These are phyloP conservation scores for Schizothecium vesticola DNA, from an alignment of 495 filamentous ascomycete genomes.

Conservation along the genomic window DNA sequence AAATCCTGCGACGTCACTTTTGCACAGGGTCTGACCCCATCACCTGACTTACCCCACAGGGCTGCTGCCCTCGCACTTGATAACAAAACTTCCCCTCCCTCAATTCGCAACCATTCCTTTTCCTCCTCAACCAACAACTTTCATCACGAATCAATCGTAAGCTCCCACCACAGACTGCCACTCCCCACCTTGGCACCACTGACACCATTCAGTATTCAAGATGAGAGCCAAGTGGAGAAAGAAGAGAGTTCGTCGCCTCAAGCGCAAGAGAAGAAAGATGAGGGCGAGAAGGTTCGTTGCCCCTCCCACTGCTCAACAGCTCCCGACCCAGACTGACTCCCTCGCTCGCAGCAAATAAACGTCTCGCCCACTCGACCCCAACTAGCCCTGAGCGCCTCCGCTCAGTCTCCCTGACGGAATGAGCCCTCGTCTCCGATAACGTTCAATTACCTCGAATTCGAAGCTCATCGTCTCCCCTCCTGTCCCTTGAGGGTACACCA, in stretches of 20 bases:
- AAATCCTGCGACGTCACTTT: background rate
- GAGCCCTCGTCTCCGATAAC: constrained; percentile 12
- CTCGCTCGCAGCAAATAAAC: constrained; percentile 63
- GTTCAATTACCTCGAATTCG: constrained; percentile 4
- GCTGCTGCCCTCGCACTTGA: constrained; percentile 30
- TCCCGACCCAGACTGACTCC: constrained; percentile 26
- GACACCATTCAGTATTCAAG: constrained; percentile 44
- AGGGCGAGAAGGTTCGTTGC: constrained; percentile 77
- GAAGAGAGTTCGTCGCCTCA: constrained; percentile 96
- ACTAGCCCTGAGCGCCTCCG: constrained; percentile 21
- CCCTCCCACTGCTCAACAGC: constrained; percentile 6
- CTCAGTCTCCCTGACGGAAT: constrained; percentile 15
- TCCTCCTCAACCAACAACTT: constrained; percentile 26
- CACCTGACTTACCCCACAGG: constrained; percentile 34
- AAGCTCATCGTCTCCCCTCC: constrained; percentile 19
- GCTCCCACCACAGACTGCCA: background rate
- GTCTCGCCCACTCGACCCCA: constrained; percentile 35
- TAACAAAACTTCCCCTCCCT: constrained; percentile 26
- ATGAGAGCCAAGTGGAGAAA: constrained; percentile 99
- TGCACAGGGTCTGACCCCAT: constrained; percentile 8
- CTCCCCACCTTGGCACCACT: background rate
- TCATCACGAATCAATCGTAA: constrained; percentile 2
- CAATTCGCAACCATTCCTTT: constrained; percentile 23
- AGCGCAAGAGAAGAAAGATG: constrained; percentile 99
- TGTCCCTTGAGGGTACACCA: constrained; percentile 10